Base-by-base conservation (phyloP, 1,284 basidiomycete species). In the Phellinidium pouzarii region DNA sequence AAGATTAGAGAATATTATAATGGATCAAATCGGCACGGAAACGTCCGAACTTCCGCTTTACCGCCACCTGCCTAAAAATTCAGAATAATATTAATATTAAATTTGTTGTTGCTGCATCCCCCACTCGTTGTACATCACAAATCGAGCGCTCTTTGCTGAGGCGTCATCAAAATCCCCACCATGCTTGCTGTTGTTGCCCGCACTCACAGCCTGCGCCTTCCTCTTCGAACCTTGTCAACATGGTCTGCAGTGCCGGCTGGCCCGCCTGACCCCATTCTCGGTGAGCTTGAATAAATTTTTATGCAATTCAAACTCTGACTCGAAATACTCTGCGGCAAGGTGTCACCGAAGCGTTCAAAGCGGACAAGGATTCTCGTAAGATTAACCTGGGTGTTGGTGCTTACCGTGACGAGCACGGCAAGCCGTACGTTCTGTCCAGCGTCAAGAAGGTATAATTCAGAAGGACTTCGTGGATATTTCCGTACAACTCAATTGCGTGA, bases 341-440 rank as follows among this genome's bases (percentile, higher is more conserved):
- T 61, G 84, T 96, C 55, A 87, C 88, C 38, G 94, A 96, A 71
- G 93, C 94, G 23, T 96, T 94, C 80, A 97, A 95, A 76, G 87
- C 89, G 52, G 92, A 96, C 80, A 84, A 84, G 62, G 82, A 89
- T 66, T 74, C 90, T 19, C 83, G 85, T 63, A 99, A 99, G 73
- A 97, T 98, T 69, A 99, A 99, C 76, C 78, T 99, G 53, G 95
- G 95, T 67, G 93, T 94, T 59, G 92, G 92, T 66, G 89, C 88
- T 19, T 91, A 99, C 80, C 83, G 96, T 59, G 94, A 99, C 64
- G 92, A 82, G 60, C 77, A 89, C 57, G 95, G 95, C 58, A 98
- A 97, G 76, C 94, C 95, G 3, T 99, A 94, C 69, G 85, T 99
- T 50, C 79, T 99, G 52, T 84, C 80, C 50, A 87, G 87, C 50